Evolutionary conservation across 1,284 basidiomycete species (phyloP).

Genomic region (Malassezia pachydermatis): DNA sequence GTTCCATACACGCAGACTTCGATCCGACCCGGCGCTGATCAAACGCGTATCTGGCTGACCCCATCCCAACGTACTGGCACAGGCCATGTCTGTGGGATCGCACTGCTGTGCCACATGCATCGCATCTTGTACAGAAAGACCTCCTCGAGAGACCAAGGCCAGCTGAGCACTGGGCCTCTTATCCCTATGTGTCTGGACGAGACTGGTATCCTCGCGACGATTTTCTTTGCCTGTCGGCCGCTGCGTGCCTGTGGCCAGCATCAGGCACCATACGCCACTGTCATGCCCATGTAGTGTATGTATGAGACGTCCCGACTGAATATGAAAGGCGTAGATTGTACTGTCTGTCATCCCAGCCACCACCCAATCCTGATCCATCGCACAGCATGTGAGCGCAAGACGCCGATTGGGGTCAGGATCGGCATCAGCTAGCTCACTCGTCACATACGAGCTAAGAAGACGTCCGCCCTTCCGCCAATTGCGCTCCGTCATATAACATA

Average conservation of each 20-base stretch:
- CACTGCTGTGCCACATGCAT: conserved; percentile 2
- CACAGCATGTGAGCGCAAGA: conserved; percentile 69
- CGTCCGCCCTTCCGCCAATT: conserved; percentile 77
- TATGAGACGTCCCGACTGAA: conserved; percentile 64
- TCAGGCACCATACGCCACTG: conserved; percentile 82
- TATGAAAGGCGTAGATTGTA: conserved; percentile 77
- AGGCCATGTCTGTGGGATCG: conserved; percentile 11
- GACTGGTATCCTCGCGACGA: background rate
- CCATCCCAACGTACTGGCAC: conserved; percentile 55
- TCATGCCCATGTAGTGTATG: conserved; percentile 75
- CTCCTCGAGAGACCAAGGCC: background rate
- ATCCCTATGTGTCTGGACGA: background rate
- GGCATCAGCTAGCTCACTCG: conserved; percentile 18
- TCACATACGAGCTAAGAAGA: conserved; percentile 62
- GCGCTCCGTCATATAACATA: conserved; percentile 63
- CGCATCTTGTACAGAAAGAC: conserved; percentile 9
- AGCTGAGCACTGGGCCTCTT: conserved; percentile 5
- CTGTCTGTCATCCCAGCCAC: conserved; percentile 81
- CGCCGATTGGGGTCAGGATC: conserved; percentile 55
- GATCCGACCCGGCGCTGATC: conserved; percentile 86
- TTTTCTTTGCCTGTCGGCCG: background rate
- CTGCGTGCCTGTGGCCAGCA: conserved; percentile 53
- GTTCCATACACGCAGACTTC: conserved; percentile 83
- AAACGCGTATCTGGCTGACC: conserved; percentile 62
- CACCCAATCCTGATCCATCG: conserved; percentile 73